Conservation (phyloP, 2,329 filamentous ascomycete species). For the Aureobasidium zeae region DNA sequence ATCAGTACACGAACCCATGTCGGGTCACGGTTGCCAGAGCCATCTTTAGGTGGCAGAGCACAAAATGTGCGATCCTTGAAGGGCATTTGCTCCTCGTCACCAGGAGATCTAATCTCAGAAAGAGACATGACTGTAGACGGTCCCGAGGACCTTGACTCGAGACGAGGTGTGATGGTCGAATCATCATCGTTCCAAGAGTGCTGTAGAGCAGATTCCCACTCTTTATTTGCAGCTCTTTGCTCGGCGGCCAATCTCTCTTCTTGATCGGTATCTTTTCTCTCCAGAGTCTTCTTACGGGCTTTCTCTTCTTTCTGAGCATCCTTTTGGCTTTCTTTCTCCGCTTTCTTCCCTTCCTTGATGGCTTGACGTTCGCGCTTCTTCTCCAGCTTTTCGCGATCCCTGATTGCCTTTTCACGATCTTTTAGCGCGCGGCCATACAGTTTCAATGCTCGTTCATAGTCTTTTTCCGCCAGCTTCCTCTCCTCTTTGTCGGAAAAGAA, state of each 20-base stretch:
- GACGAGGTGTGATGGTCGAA: slow-evolving; percentile 7
- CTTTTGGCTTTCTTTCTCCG: slow-evolving; percentile 28
- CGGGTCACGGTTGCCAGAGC: slow-evolving; percentile 51
- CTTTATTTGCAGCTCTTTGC: slow-evolving; percentile 9
- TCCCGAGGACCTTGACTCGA: background rate
- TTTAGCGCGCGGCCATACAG: slow-evolving; percentile 58
- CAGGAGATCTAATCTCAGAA: background rate
- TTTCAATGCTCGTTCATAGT: slow-evolving; percentile 54
- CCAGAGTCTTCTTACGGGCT: slow-evolving; percentile 15
- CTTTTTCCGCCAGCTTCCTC: slow-evolving; percentile 60
- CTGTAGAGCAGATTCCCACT: slow-evolving; percentile 11
- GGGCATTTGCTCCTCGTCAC: slow-evolving; percentile 21
- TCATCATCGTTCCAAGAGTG: slow-evolving; percentile 13
- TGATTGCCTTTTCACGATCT: slow-evolving; percentile 54
- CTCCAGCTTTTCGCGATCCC: slow-evolving; percentile 52
- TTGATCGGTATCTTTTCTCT: slow-evolving; percentile 2
- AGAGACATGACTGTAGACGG: slow-evolving; percentile 2
- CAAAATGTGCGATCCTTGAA: slow-evolving; percentile 68
- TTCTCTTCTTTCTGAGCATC: slow-evolving; percentile 28
- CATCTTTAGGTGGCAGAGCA: slow-evolving; percentile 53
- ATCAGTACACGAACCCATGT: slow-evolving; percentile 75
- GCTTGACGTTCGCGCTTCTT: slow-evolving; percentile 32
- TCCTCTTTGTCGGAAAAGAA: slow-evolving; percentile 55
- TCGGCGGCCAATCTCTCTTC: background rate
- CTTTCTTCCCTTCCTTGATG: slow-evolving; percentile 26